Evolutionary conservation across 108 stramenopile species (phyloP), one percentile per base, ranked within the genome.

Genomic region (Nitzschia sp.): DNA sequence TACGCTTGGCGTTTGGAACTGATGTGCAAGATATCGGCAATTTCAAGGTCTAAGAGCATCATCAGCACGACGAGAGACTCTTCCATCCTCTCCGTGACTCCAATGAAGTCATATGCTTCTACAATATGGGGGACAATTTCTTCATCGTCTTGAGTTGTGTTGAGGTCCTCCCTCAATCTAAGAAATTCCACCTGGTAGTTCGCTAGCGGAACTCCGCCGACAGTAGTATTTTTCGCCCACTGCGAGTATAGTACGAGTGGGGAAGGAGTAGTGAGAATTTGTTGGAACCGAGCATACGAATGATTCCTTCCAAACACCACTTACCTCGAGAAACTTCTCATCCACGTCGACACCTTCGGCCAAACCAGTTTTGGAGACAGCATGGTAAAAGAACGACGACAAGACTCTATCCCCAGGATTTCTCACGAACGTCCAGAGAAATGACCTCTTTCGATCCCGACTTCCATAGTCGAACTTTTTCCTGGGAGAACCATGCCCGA

Each of bases 81-180:
- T 35, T 85, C 78, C 77, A 85, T 76, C 11, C 84, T 67, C 67
- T 82, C 80, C 27, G 47, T 77, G 0, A 85, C 54, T 21, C 33
- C 77, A 49, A 85, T 72, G 30, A 82, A 82, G 68, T 85, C 71
- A 66, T 82, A 82, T 13, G 49, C 33, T n/a, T 82, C 33, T 1
- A 85, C 23, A 57, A 75, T 71, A 17, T 74, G 59, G 0, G 46
- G 3, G n/a, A 75, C 81, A 54, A 24, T n/a, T n/a, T n/a, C n/a
- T n/a, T n/a, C n/a, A n/a, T n/a, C n/a, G n/a, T 54, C 53, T 54
- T n/a, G 1, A 56, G 24, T 24, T 45, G 0, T 1, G 25, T 55
- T 30, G 36, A 53, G 28, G 47, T 29, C 53, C 24, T 19, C 8
- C 21, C 19, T 24, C 17, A 24, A 8, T n/a, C 21, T 9, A 24